A percentile compares a stretch with the other conserved stretches of the same genome.
phyloP scores from a whole-genome alignment of 768 basidiomycete species.

The Exidia glandulosa region DNA sequence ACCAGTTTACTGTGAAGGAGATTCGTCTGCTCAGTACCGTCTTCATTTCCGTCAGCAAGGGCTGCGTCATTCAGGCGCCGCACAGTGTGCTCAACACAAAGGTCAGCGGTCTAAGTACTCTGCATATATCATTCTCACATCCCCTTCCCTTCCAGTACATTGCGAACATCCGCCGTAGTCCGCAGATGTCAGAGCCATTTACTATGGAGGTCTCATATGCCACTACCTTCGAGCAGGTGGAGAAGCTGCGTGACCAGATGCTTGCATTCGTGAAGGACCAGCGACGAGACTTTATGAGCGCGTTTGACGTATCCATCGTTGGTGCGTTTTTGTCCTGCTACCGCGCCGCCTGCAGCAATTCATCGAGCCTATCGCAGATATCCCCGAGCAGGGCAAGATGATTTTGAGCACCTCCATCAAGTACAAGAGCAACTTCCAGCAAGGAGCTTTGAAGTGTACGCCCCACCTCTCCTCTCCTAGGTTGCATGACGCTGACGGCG shows the following conservation, averaged over 20 bases:
- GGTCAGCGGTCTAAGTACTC: slow-evolving; percentile 22
- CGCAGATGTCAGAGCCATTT: slow-evolving; percentile 75
- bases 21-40: slow-evolving; percentile 74
- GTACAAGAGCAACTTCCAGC: slow-evolving; percentile 83
- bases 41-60: slow-evolving; percentile 44
- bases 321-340: slow-evolving; percentile 25
- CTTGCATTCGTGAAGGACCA: slow-evolving; percentile 61
- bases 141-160: slow-evolving; percentile 37
- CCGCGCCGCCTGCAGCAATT: slow-evolving; percentile 4
- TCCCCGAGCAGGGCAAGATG: slow-evolving; percentile 73
- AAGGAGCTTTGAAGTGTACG: slow-evolving; percentile 56
- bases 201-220: slow-evolving; percentile 68
- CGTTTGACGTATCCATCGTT: slow-evolving; percentile 61
- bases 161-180: slow-evolving; percentile 60
- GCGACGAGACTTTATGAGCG: slow-evolving; percentile 62
- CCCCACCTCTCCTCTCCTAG: neutral
- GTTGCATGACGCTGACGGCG: slow-evolving; percentile 8
- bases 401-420: slow-evolving; percentile 70
- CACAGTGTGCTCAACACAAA: slow-evolving; percentile 48
- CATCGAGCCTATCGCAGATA: slow-evolving; percentile 33
- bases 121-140: neutral
- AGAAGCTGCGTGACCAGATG: slow-evolving; percentile 68
- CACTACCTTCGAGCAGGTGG: slow-evolving; percentile 74
- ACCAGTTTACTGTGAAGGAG: slow-evolving; percentile 72
- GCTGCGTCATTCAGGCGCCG: slow-evolving; percentile 58